Evolutionary conservation across 768 basidiomycete genomes (phyloP), one percentile per base, ranked within the genome.

Genomic region (Pleurotus salmoneostramineus): DNA sequence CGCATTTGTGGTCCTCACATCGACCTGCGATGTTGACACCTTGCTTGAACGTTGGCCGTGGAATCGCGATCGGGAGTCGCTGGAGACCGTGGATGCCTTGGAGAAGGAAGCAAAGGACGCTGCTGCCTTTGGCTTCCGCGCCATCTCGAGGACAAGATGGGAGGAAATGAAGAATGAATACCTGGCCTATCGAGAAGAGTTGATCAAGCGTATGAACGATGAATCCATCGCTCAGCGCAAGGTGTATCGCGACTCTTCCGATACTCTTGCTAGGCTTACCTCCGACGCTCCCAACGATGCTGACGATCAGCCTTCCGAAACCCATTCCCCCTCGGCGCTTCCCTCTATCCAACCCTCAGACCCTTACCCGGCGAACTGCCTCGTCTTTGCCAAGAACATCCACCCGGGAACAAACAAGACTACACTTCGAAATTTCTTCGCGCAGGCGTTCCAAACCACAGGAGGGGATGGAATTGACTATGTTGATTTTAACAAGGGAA

Each of bases 361-460:
- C 8, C 69, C 77, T 2, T 91, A 80, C 64, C 92, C 91, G 0
- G 72, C 69, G 3, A 75, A 80, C 32, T 90, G 89, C 58, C 82
- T 94, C 6, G 75, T 90, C 33, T 89, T 88, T 65, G 81, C 84
- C 5, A 83, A 85, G 44, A 80, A 90, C 66, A 65, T 93, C 6
- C 87, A 92, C 59, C 74, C 82, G 2, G 83, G 84, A 57, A 90
- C 91, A 31, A 94, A 92, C 67, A 93, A 92, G 69, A 93, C 92
- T 0, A 87, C 88, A 0, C 74, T 94, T 12, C 86, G 83, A 44
- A 68, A 74, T 2, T 67, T 91, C 4, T 85, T 92, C 59, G 64
- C 74, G 0, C 66, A 65, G 5, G 77, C 81, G 2, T 77, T 84
- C 45, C 58, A 43, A 8, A 56, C 57, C 17, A 55, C 57, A 34